Percentiles rank a stretch among this genome's conserved stretches.
These are phyloP conservation scores for Chaetomiaceae sp. DNA, from an alignment of 2,329 filamentous ascomycete species.

Conservation along the genomic window DNA sequence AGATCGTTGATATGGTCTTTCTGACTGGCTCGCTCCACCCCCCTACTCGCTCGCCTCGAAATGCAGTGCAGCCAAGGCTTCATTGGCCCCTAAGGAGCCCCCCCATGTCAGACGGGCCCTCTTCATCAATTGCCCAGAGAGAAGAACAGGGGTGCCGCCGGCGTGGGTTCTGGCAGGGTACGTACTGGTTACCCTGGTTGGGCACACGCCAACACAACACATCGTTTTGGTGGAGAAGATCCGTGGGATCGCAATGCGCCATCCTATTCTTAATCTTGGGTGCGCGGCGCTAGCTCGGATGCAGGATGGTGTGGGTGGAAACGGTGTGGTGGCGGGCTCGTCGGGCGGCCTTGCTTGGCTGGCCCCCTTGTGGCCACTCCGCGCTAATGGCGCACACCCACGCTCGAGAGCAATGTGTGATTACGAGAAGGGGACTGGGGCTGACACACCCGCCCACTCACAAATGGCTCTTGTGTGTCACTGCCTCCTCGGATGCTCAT, in stretches of 20 bases:
- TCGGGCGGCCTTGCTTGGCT: slow-evolving; percentile 5
- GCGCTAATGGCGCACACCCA: slow-evolving; percentile 10
- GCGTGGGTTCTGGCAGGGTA: slow-evolving; percentile 10
- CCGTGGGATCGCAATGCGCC: slow-evolving; percentile 32
- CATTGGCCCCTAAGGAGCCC: slow-evolving; percentile 21
- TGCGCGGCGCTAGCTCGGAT: slow-evolving; percentile 27
- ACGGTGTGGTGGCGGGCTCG: slow-evolving; percentile 20
- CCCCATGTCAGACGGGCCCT: slow-evolving; percentile 24
- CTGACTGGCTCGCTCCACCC: slow-evolving; percentile 20
- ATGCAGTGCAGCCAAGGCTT: slow-evolving; percentile 21
- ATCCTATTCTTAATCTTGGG: slow-evolving; percentile 41
- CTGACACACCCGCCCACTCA: slow-evolving; percentile 40
- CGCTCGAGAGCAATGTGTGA: slow-evolving; percentile 35
- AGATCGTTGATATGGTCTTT: slow-evolving; percentile 27
- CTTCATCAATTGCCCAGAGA: slow-evolving; percentile 15
- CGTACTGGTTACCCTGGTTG: slow-evolving; percentile 13
- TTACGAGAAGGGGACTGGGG: slow-evolving; percentile 44
- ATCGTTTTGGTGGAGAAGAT: not conserved
- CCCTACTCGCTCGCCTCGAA: slow-evolving; percentile 25
- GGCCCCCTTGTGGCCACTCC: slow-evolving; percentile 21
- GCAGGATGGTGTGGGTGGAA: slow-evolving; percentile 30
- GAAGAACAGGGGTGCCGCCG: slow-evolving; percentile 8
- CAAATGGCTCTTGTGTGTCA: slow-evolving; percentile 27
- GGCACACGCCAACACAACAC: slow-evolving; percentile 24
- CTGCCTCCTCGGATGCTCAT: slow-evolving; percentile 12